These are phyloP conservation scores for Alternaria alternata DNA, from an alignment of 2,329 filamentous ascomycete genomes.

Conservation along the genomic window DNA sequence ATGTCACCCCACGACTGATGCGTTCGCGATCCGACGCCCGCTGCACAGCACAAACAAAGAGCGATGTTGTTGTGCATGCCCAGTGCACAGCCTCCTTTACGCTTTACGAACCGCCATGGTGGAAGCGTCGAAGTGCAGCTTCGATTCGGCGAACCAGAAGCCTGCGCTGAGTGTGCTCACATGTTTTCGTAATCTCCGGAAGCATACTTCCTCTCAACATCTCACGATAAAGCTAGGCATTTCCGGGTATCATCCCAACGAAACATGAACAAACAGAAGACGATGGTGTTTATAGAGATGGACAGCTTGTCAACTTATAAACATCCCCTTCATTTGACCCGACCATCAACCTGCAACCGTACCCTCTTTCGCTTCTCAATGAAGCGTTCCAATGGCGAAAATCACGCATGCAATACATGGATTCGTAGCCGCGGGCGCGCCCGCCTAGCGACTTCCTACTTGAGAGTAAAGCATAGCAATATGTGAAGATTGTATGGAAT, in stretches of 20 bases:
- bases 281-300: background rate
- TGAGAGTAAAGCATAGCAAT: background rate
- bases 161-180: slow-evolving; percentile 6
- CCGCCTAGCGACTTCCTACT: slow-evolving; percentile 9
- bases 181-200: background rate
- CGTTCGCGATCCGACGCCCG: slow-evolving; percentile 13
- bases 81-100: slow-evolving; percentile 24
- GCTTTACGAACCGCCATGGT: slow-evolving; percentile 1
- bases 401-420: slow-evolving; percentile 39
- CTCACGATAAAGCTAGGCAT: slow-evolving; percentile 4
- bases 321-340: background rate
- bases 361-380: slow-evolving; percentile 4
- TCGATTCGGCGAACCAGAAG: slow-evolving; percentile 15
- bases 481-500: background rate
- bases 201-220: background rate
- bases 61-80: slow-evolving; percentile 19
- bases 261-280: background rate
- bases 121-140: background rate
- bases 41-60: slow-evolving; percentile 13
- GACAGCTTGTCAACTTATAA: background rate
- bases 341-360: slow-evolving; percentile 8
- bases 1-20: slow-evolving; percentile 12
- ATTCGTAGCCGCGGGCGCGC: slow-evolving; percentile 7
- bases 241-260: background rate
- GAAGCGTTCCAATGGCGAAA: slow-evolving; percentile 42